These are phyloP conservation scores for Bidens hawaiensis DNA, from an alignment of 140 eudicot genomes.

Conservation along the genomic window DNA sequence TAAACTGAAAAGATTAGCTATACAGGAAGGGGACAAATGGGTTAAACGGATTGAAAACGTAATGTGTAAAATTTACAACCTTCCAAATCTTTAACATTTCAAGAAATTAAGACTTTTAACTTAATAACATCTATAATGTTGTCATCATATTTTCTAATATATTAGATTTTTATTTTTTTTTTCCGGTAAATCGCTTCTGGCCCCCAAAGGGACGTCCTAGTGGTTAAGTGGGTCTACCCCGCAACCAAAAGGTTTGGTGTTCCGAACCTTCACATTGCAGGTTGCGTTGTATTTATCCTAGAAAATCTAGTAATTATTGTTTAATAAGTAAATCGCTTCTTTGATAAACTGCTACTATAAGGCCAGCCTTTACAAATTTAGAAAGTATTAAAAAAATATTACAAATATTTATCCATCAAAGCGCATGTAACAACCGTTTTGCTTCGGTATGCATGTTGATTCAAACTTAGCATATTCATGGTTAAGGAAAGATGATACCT, in stretches of 20 bases:
- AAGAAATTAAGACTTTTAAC: background rate
- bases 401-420: no score
- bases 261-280: no score
- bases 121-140: background rate
- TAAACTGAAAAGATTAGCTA: background rate
- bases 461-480: background rate
- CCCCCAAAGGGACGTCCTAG: no score
- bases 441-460: background rate
- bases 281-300: no score
- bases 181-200: no score
- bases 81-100: background rate
- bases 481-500: constrained; percentile 42
- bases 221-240: no score
- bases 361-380: no score
- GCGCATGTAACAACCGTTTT: background rate
- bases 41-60: background rate
- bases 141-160: background rate
- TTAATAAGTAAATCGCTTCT: background rate
- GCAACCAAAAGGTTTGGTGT: no score
- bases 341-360: no score
- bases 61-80: background rate
- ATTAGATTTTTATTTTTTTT: no score
- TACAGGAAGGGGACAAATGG: background rate
- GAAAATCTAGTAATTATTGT: no score
- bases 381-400: no score